phyloP scores from a whole-genome alignment of 768 basidiomycete genomes.

The Mycena vitilis region DNA sequence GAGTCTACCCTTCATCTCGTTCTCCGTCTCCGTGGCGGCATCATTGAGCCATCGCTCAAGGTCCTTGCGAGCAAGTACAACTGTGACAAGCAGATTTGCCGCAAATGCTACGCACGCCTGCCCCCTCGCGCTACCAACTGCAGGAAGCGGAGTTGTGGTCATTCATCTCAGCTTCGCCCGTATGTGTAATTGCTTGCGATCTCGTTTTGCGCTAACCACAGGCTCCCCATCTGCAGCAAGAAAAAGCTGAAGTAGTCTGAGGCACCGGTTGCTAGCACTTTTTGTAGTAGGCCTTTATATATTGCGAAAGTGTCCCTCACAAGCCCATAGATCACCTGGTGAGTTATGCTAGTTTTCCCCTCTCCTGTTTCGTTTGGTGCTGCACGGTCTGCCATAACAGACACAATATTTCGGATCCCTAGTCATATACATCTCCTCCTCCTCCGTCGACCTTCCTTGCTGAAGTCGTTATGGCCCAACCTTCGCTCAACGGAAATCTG shows the following conservation, averaged over 20 bases:
- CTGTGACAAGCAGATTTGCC: constrained; percentile 99
- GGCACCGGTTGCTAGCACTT: too few relatives aligned
- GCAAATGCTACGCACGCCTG: constrained; percentile 99
- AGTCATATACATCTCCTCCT: too few relatives aligned
- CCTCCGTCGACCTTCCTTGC: too few relatives aligned
- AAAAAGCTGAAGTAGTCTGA: constrained; percentile 92
- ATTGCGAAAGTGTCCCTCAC: too few relatives aligned
- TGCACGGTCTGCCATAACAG: too few relatives aligned
- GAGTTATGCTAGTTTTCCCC: too few relatives aligned
- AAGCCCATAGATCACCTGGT: too few relatives aligned
- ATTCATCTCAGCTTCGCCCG: constrained; percentile 93
- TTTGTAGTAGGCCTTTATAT: too few relatives aligned
- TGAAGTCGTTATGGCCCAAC: too few relatives aligned
- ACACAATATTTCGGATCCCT: too few relatives aligned
- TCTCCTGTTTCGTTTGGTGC: too few relatives aligned
- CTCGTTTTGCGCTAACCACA: background rate
- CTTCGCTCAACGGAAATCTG: too few relatives aligned
- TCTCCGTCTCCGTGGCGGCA: constrained; percentile 92
- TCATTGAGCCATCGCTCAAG: constrained; percentile 99
- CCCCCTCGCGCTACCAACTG: constrained; percentile 99
- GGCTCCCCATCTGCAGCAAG: constrained; percentile 64
- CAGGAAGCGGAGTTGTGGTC: constrained; percentile 93
- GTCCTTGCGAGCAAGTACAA: constrained; percentile 98
- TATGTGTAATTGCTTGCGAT: constrained; percentile 50
- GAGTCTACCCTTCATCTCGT: constrained; percentile 91